Evolutionary conservation across 208 protist genomes (phyloP), one percentile per base, ranked within the genome.

Genomic region (Wallacemonas collosoma): DNA sequence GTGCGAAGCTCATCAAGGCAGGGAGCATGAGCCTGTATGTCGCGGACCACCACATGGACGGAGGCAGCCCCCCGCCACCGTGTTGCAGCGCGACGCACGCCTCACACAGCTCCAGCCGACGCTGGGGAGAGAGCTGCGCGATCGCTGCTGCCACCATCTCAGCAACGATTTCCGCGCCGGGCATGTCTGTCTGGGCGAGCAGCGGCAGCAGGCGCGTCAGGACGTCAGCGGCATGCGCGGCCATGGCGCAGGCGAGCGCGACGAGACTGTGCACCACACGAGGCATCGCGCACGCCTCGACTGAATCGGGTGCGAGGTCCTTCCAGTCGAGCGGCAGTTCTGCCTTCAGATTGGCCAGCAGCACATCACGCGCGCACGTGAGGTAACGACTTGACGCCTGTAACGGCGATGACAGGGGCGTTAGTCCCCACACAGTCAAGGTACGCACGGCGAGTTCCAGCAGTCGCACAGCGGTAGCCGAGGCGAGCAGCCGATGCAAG

Each of bases 281-380:
- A 40, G 66, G 47, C 45, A 79, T 78, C 68, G 74, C 72, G 14
- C 43, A 38, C n/a, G 51, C 54, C 61, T 76, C 80, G n/a, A 14
- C 47, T 0, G 72, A 68, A 15, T 68, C 65, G 4, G 58, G 2
- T n/a, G 38, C 40, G 40, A 94, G 61, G 68, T 94, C 89, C 40
- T 53, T 47, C 85, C 79, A 83, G 44, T 68, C 60, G 11, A 94
- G 61, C 57, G 89, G 89, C 48, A 94, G 75, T 47, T 89, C 89
- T 44, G 85, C 72, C 35, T 65, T 75, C 7, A 89, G 14, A 3
- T 76, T 51, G 17, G 69, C 43, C 6, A 60, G n/a, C 0, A 83
- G 54, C 2, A 76, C 11, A 9, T 40, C 38, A 44, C 62, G 14
- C 36, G 45, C 61, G 55, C 69, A 26, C 8, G 40, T 41, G 11